Base-by-base conservation (phyloP, 1,139 yeast species). In the Pichia cactophila region DNA sequence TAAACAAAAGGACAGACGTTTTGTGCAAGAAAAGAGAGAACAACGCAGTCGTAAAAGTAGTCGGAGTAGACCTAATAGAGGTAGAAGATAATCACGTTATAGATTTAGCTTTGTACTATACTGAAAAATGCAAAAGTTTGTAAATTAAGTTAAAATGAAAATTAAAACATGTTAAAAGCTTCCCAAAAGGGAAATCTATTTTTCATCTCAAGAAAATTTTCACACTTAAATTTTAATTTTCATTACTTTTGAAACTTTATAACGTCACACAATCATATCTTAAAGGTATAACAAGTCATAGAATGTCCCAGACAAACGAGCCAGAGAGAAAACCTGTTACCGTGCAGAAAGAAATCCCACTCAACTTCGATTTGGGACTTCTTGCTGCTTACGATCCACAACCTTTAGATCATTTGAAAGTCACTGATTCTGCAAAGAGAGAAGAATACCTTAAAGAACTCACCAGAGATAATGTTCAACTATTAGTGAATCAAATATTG, bases 401-500 rank as follows among this genome's bases (percentile, higher is more conserved):
- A 65, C 96, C 96, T 10, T 71, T 88, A 56, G 88, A 84, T 55
- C 75, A 74, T 48, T 72, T 72, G 28, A 74, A 78, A 58, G 68
- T 83, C 48, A 69, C 76, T 45, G 70, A 73, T 45, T 74, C 74
- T 35, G 65, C 69, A 26, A 73, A 76, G 50, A 78, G 79, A 61
- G 96, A 90, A 65, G 75, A 72, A 47, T 78, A 83, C 56, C 70
- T 92, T 55, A 72, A 75, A 47, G 71, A 78, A 3, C 73, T 80
- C n/a, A 81, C 97, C 42, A 81, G 98, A 71, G 98, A 90, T 64
- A 92, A 92, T 67, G 87, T 86, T 17, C 98, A 92, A 70, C 75
- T 92, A 52, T 74, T 94, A 57, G 80, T 92, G 59, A 90, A 90
- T 69, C 98, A 92, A 70, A 74, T 94, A 38, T 74, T 92, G 54